Conservation (phyloP, 106 monocot species). For the Dioscorea zingiberensis region DNA sequence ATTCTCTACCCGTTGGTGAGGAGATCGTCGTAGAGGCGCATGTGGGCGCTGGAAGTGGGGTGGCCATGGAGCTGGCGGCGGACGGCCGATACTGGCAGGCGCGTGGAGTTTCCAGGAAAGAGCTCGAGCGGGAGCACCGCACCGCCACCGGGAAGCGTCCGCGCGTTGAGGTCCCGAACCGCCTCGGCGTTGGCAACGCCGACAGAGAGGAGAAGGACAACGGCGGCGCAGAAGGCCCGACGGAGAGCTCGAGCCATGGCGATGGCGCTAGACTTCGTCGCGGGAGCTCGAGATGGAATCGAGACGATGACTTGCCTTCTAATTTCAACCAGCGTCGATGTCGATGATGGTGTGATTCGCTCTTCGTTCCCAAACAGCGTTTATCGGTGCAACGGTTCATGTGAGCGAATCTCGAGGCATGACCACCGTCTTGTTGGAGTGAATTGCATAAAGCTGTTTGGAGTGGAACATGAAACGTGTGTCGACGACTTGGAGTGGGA, state of each 20-base stretch:
- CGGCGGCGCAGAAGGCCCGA: too few species aligned
- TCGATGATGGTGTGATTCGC: background rate
- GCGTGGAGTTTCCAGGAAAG: conserved; percentile 32
- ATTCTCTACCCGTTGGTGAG: conserved; percentile 61
- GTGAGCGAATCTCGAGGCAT: too few species aligned
- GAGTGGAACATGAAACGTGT: too few species aligned
- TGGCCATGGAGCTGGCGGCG: conserved; percentile 24
- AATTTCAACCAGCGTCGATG: background rate
- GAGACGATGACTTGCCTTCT: background rate
- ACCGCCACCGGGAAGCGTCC: conserved; percentile 1
- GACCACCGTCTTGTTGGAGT: too few species aligned
- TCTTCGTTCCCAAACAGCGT: too few species aligned
- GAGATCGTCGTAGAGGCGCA: conserved; percentile 78
- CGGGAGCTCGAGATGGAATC: too few species aligned
- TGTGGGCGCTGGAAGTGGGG: conserved; percentile 31
- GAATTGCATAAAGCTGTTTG: too few species aligned
- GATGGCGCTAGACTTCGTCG: too few species aligned
- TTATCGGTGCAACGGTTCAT: too few species aligned
- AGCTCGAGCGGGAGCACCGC: conserved; percentile 60
- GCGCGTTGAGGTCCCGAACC: background rate
- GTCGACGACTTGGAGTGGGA: background rate
- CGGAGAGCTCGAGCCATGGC: too few species aligned
- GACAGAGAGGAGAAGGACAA: conserved; percentile 6
- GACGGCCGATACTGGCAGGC: conserved; percentile 5
- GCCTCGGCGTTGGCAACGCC: background rate